These are phyloP conservation scores for Fraxinus angustifolia DNA, from an alignment of 305 asterid species.

Conservation along the genomic window DNA sequence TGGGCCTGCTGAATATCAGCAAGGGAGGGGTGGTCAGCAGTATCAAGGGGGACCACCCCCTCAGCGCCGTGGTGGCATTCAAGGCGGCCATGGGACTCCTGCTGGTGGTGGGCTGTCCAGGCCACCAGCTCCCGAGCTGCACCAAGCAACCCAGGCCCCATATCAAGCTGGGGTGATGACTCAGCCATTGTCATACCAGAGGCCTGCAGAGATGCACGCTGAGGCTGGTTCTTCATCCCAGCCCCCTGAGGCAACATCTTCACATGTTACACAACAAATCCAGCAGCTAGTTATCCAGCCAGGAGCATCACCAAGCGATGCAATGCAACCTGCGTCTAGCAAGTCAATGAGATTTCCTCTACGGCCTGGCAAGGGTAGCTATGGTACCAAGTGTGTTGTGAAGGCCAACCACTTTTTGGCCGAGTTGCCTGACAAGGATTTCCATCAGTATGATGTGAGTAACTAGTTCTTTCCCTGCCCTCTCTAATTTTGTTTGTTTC, in stretches of 20 bases:
- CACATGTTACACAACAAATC: slow-evolving; percentile 34
- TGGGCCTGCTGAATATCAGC: slow-evolving; percentile 55
- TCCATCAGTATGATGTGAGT: slow-evolving; percentile 89
- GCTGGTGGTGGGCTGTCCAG: slow-evolving; percentile 67
- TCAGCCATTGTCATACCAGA: slow-evolving; percentile 39
- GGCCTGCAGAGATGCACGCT: slow-evolving; percentile 34
- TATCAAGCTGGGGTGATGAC: slow-evolving; percentile 46
- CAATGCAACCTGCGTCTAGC: slow-evolving; percentile 71
- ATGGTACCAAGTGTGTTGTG: slow-evolving; percentile 60
- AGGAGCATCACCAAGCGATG: slow-evolving; percentile 44
- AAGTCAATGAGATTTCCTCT: slow-evolving; percentile 73
- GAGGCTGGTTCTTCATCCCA: slow-evolving; percentile 60
- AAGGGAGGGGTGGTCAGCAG: slow-evolving; percentile 56
- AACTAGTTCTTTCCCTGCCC: slow-evolving; percentile 5
- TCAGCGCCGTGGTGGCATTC: slow-evolving; percentile 52
- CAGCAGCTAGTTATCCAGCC: slow-evolving; percentile 49
- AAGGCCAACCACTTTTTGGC: slow-evolving; percentile 95
- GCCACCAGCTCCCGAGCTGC: slow-evolving; percentile 90
- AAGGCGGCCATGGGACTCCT: slow-evolving; percentile 56
- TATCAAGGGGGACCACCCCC: slow-evolving; percentile 54
- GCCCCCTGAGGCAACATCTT: slow-evolving; percentile 39
- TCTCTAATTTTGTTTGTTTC: background rate
- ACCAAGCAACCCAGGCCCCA: slow-evolving; percentile 76
- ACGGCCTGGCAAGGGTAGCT: slow-evolving; percentile 79
- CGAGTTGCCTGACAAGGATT: slow-evolving; percentile 77